Evolutionary conservation across 495 filamentous ascomycete species (phyloP), one percentile per base, ranked within the genome.

Genomic region (Neurospora sp.): DNA sequence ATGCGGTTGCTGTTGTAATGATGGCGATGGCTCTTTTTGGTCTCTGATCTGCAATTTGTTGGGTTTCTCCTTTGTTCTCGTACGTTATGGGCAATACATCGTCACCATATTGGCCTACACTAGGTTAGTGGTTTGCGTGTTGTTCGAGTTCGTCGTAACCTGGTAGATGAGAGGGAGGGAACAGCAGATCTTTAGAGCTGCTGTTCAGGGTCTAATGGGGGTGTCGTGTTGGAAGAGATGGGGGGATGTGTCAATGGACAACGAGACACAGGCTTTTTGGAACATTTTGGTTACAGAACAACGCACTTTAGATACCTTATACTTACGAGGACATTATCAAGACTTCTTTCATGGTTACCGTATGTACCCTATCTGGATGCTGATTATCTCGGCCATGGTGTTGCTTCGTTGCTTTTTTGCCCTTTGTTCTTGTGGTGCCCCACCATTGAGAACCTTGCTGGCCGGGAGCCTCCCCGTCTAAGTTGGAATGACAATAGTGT

Each of bases 1-100:
- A 77, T 10, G 76, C 78, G 16, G 75, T 83, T 70, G 77, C 74
- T 18, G 79, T 76, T 20, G 73, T 80, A n/a, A 74, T 83, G 75
- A 70, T 72, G 35, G 79, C 76, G 14, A 78, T 83, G 54, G 54
- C 27, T 35, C 27, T 62, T 35, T 35, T 62, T 8, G 23, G 49
- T 62, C 49, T 16, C 12, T 62, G 49, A 62, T 31, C 12, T 62
- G 49, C 23, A 11, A 31, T 62, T 16, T 16, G 23, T 20, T 54
- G 49, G 23, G 49, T 31, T 54, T 12, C 20, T 23, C 46, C 23
- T 60, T 31, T 60, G 49, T 31, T 60, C 49, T 31, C 23, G 1
- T 2, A 31, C 2, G 3, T 31, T 14, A 7, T 60, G 49, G 12
- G 49, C 12, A 14, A 3, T 60, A 31, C 12, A 31, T 31, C 10